A percentile compares a stretch with the other conserved stretches of the same genome.
Evolutionary conservation across 140 eudicot species (phyloP).

Genomic region (Anethum foeniculum): DNA sequence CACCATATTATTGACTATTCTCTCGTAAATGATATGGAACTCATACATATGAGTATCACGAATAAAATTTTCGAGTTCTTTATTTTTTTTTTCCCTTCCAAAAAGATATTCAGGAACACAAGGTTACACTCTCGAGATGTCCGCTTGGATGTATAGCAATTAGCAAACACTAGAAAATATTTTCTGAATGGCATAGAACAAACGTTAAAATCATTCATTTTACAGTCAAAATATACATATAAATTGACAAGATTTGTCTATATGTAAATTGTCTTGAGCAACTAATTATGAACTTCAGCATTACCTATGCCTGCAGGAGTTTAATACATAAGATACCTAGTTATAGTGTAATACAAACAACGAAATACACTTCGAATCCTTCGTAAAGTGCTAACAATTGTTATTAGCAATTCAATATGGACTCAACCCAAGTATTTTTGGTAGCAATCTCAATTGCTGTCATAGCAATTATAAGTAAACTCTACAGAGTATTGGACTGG

Average conservation of each 20-base stretch:
- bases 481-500: background rate
- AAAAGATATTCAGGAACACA: too few relatives aligned
- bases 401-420: conserved; percentile 4
- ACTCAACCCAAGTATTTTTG: background rate
- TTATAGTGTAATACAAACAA: background rate
- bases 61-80: too few relatives aligned
- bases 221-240: too few relatives aligned
- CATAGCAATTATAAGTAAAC: background rate
- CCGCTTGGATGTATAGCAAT: background rate
- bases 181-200: background rate
- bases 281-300: background rate
- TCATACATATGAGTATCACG: too few relatives aligned
- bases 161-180: background rate
- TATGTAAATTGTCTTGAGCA: background rate
- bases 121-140: background rate
- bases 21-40: too few relatives aligned
- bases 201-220: background rate
- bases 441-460: conserved; percentile 1
- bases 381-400: background rate
- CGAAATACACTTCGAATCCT: background rate
- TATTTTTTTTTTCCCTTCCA: too few relatives aligned
- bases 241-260: background rate
- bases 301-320: background rate
- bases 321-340: background rate
- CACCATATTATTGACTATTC: too few relatives aligned